Percentiles rank a stretch among this genome's conserved stretches.
phyloP scores from a whole-genome alignment of 2,329 filamentous ascomycete genomes.

The Aspergillus ustus region DNA sequence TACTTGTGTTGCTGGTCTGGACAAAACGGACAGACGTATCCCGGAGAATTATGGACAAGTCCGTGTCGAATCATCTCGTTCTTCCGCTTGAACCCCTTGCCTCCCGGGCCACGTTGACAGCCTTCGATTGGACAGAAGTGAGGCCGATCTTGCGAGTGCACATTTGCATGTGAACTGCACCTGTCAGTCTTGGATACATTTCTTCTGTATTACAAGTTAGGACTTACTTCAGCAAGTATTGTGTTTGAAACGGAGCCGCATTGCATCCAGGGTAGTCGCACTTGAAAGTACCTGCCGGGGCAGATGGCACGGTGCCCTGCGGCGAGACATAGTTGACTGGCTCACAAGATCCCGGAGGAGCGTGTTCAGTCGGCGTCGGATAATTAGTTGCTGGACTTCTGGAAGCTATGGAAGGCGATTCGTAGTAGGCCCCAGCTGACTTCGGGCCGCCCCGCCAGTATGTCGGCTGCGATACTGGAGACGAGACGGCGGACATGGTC shows the following conservation, averaged over 20 bases:
- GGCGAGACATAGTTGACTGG: conserved; percentile 27
- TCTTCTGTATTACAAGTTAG: not conserved
- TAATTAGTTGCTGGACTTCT: conserved; percentile 44
- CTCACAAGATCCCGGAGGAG: conserved; percentile 28
- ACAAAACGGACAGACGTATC: conserved; percentile 96
- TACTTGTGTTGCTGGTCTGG: conserved; percentile 93
- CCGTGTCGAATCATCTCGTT: conserved; percentile 78
- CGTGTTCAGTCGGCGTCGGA: conserved; percentile 47
- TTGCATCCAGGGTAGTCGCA: conserved; percentile 62
- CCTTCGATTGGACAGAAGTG: conserved; percentile 65
- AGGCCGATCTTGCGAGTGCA: conserved; percentile 66
- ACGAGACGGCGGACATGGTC: conserved; percentile 41
- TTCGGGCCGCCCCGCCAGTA: conserved; percentile 36
- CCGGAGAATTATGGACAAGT: conserved; percentile 89
- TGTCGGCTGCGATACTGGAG: conserved; percentile 36
- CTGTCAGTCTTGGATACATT: conserved; percentile 7
- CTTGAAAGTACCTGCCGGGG: conserved; percentile 47
- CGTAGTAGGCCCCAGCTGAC: conserved; percentile 33
- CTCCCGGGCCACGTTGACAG: conserved; percentile 64
- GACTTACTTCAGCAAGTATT: conserved; percentile 68
- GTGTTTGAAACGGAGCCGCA: conserved; percentile 65
- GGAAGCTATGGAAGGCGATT: conserved; percentile 32
- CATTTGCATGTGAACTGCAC: conserved; percentile 58
- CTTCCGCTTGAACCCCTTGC: conserved; percentile 70
- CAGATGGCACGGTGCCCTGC: conserved; percentile 31